Evolutionary conservation across 192 early-diverging fungal genomes (phyloP).

Genomic region (Powellomyces hirtus): DNA sequence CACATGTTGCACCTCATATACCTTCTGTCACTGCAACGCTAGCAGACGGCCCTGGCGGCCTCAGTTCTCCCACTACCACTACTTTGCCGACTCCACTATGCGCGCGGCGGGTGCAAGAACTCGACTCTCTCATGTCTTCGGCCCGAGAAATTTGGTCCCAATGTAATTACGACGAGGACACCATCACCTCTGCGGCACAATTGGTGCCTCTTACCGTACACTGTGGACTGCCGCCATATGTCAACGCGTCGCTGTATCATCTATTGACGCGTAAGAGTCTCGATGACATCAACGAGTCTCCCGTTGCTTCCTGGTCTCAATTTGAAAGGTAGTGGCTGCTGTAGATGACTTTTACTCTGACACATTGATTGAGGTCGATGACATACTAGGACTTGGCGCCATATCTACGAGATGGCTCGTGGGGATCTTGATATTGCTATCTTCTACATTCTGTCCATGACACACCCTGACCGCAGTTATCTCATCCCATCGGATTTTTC

Average conservation of each 20-base stretch:
- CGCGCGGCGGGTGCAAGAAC: neutral
- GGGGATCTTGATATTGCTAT: conserved; percentile 1
- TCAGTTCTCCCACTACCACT: neutral
- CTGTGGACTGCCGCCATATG: conserved; percentile 1
- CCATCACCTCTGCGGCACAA: neutral
- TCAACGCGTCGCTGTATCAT: conserved; percentile 3
- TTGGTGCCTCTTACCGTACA: neutral
- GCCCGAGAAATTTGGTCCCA: neutral
- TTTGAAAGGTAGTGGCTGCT: neutral
- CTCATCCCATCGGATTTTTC: conserved; percentile 68
- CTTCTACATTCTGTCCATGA: neutral
- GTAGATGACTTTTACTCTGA: neutral
- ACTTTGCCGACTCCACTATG: neutral
- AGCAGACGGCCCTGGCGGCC: neutral
- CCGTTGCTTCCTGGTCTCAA: neutral
- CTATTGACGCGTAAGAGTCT: neutral
- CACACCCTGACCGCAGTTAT: neutral
- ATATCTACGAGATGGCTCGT: neutral
- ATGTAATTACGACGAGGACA: too few relatives aligned
- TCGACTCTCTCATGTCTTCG: neutral
- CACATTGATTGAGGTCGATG: neutral
- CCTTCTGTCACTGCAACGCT: neutral
- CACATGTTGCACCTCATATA: neutral
- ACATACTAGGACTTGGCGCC: neutral
- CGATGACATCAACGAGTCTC: neutral